Percentiles rank a stretch among this genome's conserved stretches.
phyloP scores from a whole-genome alignment of 1,284 basidiomycete genomes.

The Omphalotus olearius region DNA sequence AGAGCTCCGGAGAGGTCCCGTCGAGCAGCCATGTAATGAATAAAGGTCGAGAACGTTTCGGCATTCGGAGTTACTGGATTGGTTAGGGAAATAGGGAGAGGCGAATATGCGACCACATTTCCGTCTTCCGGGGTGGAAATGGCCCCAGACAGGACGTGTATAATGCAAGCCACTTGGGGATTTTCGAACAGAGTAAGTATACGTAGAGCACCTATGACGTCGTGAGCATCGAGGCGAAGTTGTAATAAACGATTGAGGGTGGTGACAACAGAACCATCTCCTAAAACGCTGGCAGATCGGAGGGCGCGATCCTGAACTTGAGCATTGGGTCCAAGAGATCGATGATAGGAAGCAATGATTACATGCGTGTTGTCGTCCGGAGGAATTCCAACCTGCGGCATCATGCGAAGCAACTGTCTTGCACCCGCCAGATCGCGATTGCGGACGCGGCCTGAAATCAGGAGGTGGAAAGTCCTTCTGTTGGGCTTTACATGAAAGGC shows the following conservation, averaged over 20 bases:
- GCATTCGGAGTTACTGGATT: conserved; percentile 40
- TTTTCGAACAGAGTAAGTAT: conserved; percentile 47
- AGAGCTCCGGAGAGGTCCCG: conserved; percentile 43
- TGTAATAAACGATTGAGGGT: conserved; percentile 64
- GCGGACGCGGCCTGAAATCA: conserved; percentile 61
- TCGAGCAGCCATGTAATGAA: conserved; percentile 49
- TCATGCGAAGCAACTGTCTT: conserved; percentile 43
- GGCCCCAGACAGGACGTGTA: conserved; percentile 24
- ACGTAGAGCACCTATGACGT: conserved; percentile 40
- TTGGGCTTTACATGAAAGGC: conserved; percentile 41
- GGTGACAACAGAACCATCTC: conserved; percentile 36
- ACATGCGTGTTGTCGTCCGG: conserved; percentile 56
- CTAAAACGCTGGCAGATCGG: conserved; percentile 37
- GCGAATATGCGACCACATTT: conserved; percentile 15
- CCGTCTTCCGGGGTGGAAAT: conserved; percentile 30
- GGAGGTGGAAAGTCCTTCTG: conserved; percentile 60
- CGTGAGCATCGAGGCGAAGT: conserved; percentile 51
- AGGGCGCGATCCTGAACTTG: conserved; percentile 51
- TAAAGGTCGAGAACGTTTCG: conserved; percentile 60
- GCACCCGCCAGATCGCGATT: conserved; percentile 61
- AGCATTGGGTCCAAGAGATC: conserved; percentile 52
- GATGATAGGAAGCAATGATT: conserved; percentile 53
- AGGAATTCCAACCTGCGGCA: conserved; percentile 52
- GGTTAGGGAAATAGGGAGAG: neutral
- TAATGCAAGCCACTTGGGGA: conserved; percentile 18